Base-by-base conservation (phyloP, 495 filamentous ascomycete genomes). In the Penicillium maclennaniae region DNA sequence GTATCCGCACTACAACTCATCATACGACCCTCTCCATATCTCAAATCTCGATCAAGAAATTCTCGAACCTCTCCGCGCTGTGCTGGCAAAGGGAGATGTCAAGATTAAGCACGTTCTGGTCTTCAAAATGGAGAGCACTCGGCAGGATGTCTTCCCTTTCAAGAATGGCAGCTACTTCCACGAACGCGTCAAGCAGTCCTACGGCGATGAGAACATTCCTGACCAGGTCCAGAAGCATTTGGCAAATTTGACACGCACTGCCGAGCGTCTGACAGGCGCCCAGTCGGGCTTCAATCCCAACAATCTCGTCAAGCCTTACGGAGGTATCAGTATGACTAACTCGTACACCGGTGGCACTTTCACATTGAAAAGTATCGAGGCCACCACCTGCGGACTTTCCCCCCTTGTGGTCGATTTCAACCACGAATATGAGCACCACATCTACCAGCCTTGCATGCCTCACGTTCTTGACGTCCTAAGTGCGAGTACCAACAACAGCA, bases 351-450 rank as follows among this genome's bases (percentile, higher is more conserved):
- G 58, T 7, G 68, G 63, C 36, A 74, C 69, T 14, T 73, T 70
- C 44, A 74, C 73, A 0, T 58, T 75, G 7, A 76, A 76, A 55
- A 73, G 69, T 47, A 58, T 74, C 19, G 49, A 67, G 19, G 72
- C 61, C 6, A 72, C 66, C 25, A 66, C 71, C 10, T 76, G 73
- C 41, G 72, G 72, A 37, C 55, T 73, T 42, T 58, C 56, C n/a
- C 73, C 73, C 8, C 55, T 76, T 16, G 66, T 70, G 19, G 70
- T 69, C n/a, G 73, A 76, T 43, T 76, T 76, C 50, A 69, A 70
- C 44, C 60, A 63, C 17, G 73, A 76, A 48, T 64, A 68, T 37
- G 57, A 64, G 41, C 51, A 68, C 28, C 69, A 71, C 34, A 72
- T 74, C 31, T 75, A 76, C 47, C 71, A 76, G 44, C 73, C 73